Conservation (phyloP, 164 flowering plant genomes). For the Vitis cinerea region DNA sequence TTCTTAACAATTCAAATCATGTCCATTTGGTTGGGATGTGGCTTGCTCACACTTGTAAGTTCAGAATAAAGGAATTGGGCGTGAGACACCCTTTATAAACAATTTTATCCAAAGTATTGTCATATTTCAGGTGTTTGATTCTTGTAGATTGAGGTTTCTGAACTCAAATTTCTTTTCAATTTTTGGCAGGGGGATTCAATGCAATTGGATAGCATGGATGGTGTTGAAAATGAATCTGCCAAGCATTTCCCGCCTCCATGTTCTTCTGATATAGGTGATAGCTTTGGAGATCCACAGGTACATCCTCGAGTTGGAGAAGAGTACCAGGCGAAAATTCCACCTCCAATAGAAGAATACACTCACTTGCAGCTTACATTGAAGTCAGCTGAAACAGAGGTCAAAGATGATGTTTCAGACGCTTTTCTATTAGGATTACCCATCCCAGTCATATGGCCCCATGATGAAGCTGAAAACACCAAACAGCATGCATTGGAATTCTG, state of each 20-base stretch:
- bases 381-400: neutral
- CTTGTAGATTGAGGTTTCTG: neutral
- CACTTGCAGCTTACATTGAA: neutral
- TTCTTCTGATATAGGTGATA: neutral
- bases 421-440: constrained; percentile 1
- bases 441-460: constrained; percentile 18
- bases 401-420: neutral
- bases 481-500: neutral
- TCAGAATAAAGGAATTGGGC: no score
- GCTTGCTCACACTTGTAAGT: no score
- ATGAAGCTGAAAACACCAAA: constrained; percentile 6
- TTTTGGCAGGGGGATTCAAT: constrained; percentile 6
- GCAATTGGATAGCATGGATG: neutral
- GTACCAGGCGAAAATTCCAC: constrained; percentile 24
- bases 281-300: constrained; percentile 10
- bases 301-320: constrained; percentile 19
- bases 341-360: neutral
- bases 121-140: neutral
- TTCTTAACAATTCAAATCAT: no score
- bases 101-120: neutral
- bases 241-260: neutral
- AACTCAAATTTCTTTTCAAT: neutral
- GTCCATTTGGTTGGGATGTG: no score
- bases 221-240: neutral
- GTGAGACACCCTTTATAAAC: neutral